These are phyloP conservation scores for Yamadazyma paraphyllophila DNA, from an alignment of 805 yeast genomes.

Conservation along the genomic window DNA sequence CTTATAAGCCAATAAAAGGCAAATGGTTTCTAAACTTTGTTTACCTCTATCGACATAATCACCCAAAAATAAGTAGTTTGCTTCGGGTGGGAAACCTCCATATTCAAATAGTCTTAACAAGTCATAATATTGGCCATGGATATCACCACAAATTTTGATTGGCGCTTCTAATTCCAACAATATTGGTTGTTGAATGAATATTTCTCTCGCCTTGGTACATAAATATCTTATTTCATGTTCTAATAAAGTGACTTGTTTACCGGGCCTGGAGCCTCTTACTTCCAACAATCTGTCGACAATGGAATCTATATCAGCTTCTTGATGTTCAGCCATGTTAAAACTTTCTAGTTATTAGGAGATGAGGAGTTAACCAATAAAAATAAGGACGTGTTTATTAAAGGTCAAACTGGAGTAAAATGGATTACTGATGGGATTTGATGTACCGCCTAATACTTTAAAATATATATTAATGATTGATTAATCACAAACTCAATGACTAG, in stretches of 20 bases:
- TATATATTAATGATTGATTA: not conserved
- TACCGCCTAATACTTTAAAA: conserved; percentile 2
- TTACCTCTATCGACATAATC: conserved; percentile 99
- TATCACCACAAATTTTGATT: conserved; percentile 95
- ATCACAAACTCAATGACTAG: not conserved
- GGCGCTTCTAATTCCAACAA: conserved; percentile 96
- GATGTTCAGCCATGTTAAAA: conserved; percentile 18
- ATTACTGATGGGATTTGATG: not conserved
- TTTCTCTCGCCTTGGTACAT: conserved; percentile 97
- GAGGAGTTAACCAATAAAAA: not conserved
- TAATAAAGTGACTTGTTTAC: conserved; percentile 89
- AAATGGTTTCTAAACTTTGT: conserved; percentile 94
- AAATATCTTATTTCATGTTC: conserved; percentile 93
- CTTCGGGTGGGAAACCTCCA: conserved; percentile 99
- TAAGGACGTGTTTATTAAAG: conserved; percentile 4
- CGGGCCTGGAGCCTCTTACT: conserved; percentile 98
- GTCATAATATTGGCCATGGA: conserved; percentile 98
- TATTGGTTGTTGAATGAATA: conserved; percentile 96
- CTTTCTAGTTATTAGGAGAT: not conserved
- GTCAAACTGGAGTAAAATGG: not conserved
- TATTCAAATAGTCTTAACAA: conserved; percentile 92
- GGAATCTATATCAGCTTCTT: conserved; percentile 93
- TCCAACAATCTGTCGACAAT: conserved; percentile 94
- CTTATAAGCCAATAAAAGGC: conserved; percentile 90
- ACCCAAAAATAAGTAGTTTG: conserved; percentile 91